A percentile compares a stretch with the other conserved stretches of the same genome.
phyloP scores from a whole-genome alignment of 2,329 filamentous ascomycete genomes.

The Onygenales sp. region DNA sequence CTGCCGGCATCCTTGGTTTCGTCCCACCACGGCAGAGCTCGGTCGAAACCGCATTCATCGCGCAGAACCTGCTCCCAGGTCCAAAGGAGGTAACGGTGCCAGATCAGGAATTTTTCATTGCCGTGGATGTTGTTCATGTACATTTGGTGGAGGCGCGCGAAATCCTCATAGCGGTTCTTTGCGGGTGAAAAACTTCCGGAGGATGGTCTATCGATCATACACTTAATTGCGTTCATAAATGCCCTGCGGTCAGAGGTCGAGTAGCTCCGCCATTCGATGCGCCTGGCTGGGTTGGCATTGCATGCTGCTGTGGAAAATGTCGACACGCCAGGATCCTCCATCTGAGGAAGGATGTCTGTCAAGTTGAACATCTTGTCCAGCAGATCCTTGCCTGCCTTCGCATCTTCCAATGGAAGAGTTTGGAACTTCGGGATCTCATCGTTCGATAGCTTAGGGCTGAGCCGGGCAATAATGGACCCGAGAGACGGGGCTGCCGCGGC shows the following conservation, averaged over 20 bases:
- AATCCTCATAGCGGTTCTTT: slow-evolving; percentile 3
- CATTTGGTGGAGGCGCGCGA: slow-evolving; percentile 2
- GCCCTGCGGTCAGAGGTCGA: background rate
- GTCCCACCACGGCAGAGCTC: slow-evolving; percentile 3
- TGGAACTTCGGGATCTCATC: slow-evolving; percentile 24
- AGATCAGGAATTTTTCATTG: slow-evolving; percentile 1
- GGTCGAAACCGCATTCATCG: slow-evolving; percentile 10
- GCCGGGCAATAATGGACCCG: background rate
- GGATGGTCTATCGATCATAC: background rate
- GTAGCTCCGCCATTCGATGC: slow-evolving; percentile 1
- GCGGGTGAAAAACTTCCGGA: background rate
- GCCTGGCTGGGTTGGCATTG: background rate
- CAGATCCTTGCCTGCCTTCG: slow-evolving; percentile 14
- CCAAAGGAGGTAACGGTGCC: slow-evolving; percentile 9
- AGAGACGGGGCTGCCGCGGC: background rate
- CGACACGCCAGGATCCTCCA: background rate
- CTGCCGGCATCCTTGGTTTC: slow-evolving; percentile 4
- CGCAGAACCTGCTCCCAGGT: slow-evolving; percentile 10
- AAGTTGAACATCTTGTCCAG: background rate
- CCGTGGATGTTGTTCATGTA: background rate
- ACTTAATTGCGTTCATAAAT: background rate
- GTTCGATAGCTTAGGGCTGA: slow-evolving; percentile 2
- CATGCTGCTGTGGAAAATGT: background rate
- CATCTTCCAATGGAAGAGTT: slow-evolving; percentile 27
- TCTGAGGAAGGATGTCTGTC: background rate